Evolutionary conservation across 768 basidiomycete species (phyloP).

Genomic region (Mycena venus): DNA sequence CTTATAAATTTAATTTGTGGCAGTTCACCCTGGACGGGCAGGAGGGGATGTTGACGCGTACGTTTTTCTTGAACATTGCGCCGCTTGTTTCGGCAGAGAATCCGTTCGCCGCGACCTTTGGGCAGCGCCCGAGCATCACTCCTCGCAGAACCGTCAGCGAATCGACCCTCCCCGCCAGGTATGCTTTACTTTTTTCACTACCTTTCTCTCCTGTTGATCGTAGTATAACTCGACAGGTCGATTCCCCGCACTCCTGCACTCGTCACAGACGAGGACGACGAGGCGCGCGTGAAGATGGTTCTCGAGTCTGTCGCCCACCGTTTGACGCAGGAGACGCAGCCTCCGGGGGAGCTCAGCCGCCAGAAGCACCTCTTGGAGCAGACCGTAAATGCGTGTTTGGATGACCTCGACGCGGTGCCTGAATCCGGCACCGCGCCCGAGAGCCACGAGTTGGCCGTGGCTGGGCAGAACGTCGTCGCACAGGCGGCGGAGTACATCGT

Average conservation of each 20-base stretch:
- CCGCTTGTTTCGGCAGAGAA: constrained; percentile 65
- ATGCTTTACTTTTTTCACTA: background rate
- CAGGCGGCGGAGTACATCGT: constrained; percentile 80
- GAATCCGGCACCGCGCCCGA: constrained; percentile 67
- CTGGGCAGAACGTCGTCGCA: constrained; percentile 86
- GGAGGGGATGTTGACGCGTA: constrained; percentile 76
- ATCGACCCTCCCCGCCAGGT: constrained; percentile 28
- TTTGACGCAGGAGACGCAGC: constrained; percentile 80
- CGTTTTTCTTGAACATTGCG: constrained; percentile 80
- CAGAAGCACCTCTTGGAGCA: constrained; percentile 83
- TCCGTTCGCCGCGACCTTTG: constrained; percentile 50
- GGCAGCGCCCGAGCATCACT: constrained; percentile 19
- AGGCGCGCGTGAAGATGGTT: constrained; percentile 84
- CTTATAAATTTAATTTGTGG: constrained; percentile 23
- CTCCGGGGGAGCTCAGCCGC: constrained; percentile 79
- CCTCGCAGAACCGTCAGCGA: constrained; percentile 30
- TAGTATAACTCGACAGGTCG: constrained; percentile 9
- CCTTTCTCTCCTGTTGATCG: background rate
- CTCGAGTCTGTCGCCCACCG: constrained; percentile 83
- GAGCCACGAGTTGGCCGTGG: constrained; percentile 74
- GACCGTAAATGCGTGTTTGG: constrained; percentile 72
- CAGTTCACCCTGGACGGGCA: constrained; percentile 82
- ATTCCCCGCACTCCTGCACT: constrained; percentile 28
- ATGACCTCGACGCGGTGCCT: constrained; percentile 66
- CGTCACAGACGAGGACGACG: constrained; percentile 47